Percentiles rank a stretch among this genome's conserved stretches.
Evolutionary conservation across 2,329 filamentous ascomycete genomes (phyloP).

Genomic region (Didymella lethalis): DNA sequence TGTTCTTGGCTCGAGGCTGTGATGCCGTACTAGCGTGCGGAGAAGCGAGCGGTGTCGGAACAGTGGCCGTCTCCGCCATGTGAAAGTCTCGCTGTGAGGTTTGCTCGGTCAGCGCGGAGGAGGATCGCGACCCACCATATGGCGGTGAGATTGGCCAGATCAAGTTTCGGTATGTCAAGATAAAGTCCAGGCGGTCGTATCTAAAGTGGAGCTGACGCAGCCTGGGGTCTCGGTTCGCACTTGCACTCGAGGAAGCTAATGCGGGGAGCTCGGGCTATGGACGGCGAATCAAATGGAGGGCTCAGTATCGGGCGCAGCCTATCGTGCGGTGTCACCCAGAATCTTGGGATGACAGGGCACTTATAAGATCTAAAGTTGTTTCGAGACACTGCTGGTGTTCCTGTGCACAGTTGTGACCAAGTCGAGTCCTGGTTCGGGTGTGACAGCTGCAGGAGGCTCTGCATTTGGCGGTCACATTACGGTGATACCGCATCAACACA

Average conservation of each 20-base stretch:
- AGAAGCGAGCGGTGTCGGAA: conserved; percentile 20
- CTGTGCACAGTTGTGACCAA: conserved; percentile 12
- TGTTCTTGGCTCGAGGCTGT: conserved; percentile 2
- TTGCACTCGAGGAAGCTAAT: conserved; percentile 11
- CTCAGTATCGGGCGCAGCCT: conserved; percentile 56
- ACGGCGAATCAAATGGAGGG: conserved; percentile 37
- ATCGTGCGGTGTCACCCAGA: conserved; percentile 34
- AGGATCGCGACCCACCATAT: conserved; percentile 11
- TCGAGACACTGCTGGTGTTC: conserved; percentile 27
- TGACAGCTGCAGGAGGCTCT: conserved; percentile 24
- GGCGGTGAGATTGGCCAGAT: conserved; percentile 4
- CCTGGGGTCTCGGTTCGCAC: conserved; percentile 4
- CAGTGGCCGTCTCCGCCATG: conserved; percentile 10
- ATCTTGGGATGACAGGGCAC: conserved; percentile 65
- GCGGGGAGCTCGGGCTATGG: conserved; percentile 12
- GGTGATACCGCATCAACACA: conserved; percentile 9
- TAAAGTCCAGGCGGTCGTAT: conserved; percentile 8
- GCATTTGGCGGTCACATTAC: conserved; percentile 12
- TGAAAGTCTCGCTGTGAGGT: conserved; percentile 37
- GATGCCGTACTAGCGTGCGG: conserved; percentile 5
- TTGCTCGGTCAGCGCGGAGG: conserved; percentile 9
- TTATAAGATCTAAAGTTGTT: conserved; percentile 21
- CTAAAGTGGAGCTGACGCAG: conserved; percentile 14
- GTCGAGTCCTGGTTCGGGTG: conserved; percentile 22
- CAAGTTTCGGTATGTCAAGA: conserved; percentile 20